Evolutionary conservation across 495 filamentous ascomycete genomes (phyloP), one percentile per base, ranked within the genome.

Genomic region (Penicillium silybi): DNA sequence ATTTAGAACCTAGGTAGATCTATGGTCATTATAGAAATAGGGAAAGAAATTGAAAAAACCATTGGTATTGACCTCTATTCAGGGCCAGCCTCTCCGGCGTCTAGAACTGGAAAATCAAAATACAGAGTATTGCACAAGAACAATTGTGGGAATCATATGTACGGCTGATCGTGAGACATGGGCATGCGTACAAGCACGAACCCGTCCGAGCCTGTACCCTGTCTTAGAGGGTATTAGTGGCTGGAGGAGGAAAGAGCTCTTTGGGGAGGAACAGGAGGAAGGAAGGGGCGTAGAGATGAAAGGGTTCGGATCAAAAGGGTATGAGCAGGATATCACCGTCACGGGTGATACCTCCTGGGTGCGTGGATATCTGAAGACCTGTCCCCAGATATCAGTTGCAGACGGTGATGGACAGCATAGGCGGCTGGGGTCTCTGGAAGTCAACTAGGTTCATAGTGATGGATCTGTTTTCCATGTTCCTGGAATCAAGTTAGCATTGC

Each of bases 401-500:
- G 22, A 23, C 22, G 6, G 22, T 6, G 22, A 23, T 23, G 32
- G 15, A 11, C 32, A n/a, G 32, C 32, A 10, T 35, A 35, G 9
- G 32, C 32, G 39, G n/a, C 15, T 23, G 8, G n/a, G 32, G 26
- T n/a, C 46, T 41, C 13, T 26, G 32, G 4, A 19, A 17, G 17
- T 11, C 22, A n/a, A 23, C 9, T 16, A 18, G 13, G 29, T 44
- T 63, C 48, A 73, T 20, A 73, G 54, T 5, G 68, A 69, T 23
- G 69, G 64, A 35, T 72, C 69, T 19, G 65, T 65, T 49, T 72
- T 72, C 69, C 69, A 72, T 15, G 67, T 58, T 20, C 69, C 69
- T 72, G 39, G 38, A 4, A 17, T 25, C 0, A 47, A 9, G 22
- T 60, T 18, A 58, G 53, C 46, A 59, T 61, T 44, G 57, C 11